phyloP scores from a whole-genome alignment of 371 early-diverging fungal genomes.

The Circinella umbellata region DNA sequence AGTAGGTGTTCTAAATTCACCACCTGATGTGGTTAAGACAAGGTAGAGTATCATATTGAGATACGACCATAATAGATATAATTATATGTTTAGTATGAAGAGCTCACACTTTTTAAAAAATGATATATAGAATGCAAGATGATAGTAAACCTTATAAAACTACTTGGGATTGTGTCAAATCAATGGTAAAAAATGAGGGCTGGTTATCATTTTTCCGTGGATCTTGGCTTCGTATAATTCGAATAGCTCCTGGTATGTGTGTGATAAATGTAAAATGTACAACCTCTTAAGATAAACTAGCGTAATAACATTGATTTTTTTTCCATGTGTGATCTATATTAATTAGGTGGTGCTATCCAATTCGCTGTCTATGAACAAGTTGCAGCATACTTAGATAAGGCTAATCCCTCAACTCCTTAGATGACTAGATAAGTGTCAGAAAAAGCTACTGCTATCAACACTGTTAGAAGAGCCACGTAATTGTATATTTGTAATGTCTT shows the following conservation, averaged over 20 bases:
- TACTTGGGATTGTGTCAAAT: constrained; percentile 49
- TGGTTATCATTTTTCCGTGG: constrained; percentile 51
- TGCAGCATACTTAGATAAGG: constrained; percentile 33
- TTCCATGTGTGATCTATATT: not conserved
- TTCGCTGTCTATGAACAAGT: constrained; percentile 51
- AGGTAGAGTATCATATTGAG: constrained; percentile 23
- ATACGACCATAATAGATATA: too few species aligned
- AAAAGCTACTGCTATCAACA: not conserved
- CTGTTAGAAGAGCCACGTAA: too few species aligned
- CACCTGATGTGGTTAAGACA: constrained; percentile 55
- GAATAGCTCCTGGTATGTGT: constrained; percentile 56
- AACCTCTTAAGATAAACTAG: not conserved
- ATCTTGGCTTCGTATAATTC: constrained; percentile 52
- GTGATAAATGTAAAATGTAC: not conserved
- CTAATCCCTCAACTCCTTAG: not conserved
- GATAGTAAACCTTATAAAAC: constrained; percentile 38
- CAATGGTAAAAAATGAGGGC: constrained; percentile 50
- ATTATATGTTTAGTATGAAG: too few species aligned
- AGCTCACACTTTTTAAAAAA: not conserved
- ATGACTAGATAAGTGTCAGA: too few species aligned
- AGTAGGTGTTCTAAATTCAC: constrained; percentile 57
- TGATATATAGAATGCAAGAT: constrained; percentile 54
- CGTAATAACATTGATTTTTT: not conserved
- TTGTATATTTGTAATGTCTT: not conserved
- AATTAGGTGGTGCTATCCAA: constrained; percentile 51